Evolutionary conservation across 2,329 filamentous ascomycete genomes (phyloP).

Genomic region (Chalara sp.): DNA sequence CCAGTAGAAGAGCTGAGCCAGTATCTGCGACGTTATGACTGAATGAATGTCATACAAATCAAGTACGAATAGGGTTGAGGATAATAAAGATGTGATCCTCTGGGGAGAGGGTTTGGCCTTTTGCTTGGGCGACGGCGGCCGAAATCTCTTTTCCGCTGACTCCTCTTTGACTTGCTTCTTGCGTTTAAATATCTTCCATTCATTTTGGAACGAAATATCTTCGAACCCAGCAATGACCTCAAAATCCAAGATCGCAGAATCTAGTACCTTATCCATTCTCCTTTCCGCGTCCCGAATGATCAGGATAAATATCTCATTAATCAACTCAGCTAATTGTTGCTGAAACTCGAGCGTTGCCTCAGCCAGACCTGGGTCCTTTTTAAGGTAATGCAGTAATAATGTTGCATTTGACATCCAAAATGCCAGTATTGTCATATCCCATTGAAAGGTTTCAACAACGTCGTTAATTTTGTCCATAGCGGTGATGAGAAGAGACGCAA

Average conservation of each 20-base stretch:
- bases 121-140: constrained; percentile 88
- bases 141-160: constrained; percentile 81
- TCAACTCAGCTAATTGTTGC: constrained; percentile 83
- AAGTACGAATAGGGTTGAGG: constrained; percentile 91
- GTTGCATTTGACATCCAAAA: constrained; percentile 99
- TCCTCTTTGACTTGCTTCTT: constrained; percentile 89
- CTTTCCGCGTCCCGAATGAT: constrained; percentile 95
- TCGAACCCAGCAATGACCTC: constrained; percentile 97
- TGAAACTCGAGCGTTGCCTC: constrained; percentile 84
- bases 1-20: constrained; percentile 94
- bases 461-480: constrained; percentile 96
- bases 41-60: constrained; percentile 99
- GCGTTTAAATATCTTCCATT: constrained; percentile 94
- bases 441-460: constrained; percentile 90
- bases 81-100: constrained; percentile 91
- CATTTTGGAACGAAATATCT: constrained; percentile 93
- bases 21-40: constrained; percentile 85
- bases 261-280: constrained; percentile 91
- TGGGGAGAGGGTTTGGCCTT: constrained; percentile 86
- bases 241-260: constrained; percentile 91
- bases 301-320: constrained; percentile 97
- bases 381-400: constrained; percentile 88
- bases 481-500: constrained; percentile 72
- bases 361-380: constrained; percentile 81
- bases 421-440: constrained; percentile 98